Evolutionary conservation across 345 rosid species (phyloP).

Genomic region (Salix dunnii): DNA sequence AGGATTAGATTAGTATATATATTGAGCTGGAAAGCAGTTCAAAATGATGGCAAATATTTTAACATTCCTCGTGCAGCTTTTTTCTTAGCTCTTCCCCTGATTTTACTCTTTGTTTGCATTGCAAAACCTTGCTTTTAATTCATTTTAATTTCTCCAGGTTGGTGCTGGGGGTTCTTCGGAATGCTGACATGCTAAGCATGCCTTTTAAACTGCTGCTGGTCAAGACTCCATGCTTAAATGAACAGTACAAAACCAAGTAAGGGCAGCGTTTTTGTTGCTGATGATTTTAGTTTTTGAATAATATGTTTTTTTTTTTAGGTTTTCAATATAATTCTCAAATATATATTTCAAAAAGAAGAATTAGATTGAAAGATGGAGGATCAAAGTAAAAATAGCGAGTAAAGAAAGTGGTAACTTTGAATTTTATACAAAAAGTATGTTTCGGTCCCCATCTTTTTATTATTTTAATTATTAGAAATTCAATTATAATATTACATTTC

Average conservation of each 20-base stretch:
- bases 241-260: too few relatives aligned
- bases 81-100: background rate
- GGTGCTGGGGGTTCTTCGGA: background rate
- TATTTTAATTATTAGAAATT: too few relatives aligned
- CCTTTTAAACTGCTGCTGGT: background rate
- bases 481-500: too few relatives aligned
- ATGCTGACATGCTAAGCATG: background rate
- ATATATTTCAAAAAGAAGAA: too few relatives aligned
- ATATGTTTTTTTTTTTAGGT: too few relatives aligned
- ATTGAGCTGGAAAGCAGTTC: background rate
- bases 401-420: accelerated
- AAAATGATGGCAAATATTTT: background rate
- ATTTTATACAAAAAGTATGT: too few relatives aligned
- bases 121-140: background rate
- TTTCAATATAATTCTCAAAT: too few relatives aligned
- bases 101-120: background rate
- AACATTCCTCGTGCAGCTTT: background rate
- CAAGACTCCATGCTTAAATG: background rate
- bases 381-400: too few relatives aligned
- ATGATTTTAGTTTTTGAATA: too few relatives aligned
- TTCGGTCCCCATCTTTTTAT: too few relatives aligned
- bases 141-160: background rate
- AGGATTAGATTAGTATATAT: background rate
- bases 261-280: too few relatives aligned
- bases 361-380: too few relatives aligned